Conservation (phyloP, 208 protist species). For the Leishmania tropica region DNA sequence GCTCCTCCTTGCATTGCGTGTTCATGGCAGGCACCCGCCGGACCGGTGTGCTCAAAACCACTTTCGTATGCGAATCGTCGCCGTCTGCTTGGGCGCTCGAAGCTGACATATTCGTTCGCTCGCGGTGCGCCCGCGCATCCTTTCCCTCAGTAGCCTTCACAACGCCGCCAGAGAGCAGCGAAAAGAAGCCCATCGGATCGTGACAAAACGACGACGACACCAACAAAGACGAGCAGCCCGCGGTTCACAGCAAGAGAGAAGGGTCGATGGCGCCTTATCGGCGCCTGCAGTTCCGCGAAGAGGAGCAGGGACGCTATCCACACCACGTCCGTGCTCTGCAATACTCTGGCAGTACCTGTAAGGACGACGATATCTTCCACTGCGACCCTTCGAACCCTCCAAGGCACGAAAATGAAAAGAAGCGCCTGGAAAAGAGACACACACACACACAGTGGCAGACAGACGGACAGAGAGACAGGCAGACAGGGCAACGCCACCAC, state of each 20-base stretch:
- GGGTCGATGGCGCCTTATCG: too few species aligned
- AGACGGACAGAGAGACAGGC: not conserved
- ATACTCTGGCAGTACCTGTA: too few species aligned
- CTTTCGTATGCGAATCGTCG: not conserved
- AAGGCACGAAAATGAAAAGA: conserved; percentile 4
- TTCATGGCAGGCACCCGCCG: conserved; percentile 2
- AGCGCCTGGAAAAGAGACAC: not conserved
- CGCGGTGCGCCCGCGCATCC: not conserved
- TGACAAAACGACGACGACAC: not conserved
- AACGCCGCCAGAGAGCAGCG: conserved; percentile 1
- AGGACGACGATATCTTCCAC: too few species aligned
- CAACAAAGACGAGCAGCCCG: not conserved
- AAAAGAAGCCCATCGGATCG: not conserved
- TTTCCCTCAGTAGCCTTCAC: not conserved
- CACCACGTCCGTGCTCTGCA: too few species aligned
- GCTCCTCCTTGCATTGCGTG: too few species aligned
- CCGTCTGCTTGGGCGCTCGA: not conserved
- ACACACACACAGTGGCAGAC: not conserved
- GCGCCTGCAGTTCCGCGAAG: too few species aligned
- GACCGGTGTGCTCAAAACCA: not conserved
- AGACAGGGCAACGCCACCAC: not conserved
- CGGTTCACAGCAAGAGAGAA: not conserved
- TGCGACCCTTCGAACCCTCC: not conserved
- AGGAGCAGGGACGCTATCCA: too few species aligned
- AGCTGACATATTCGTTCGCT: not conserved